Conservation (phyloP, 176 grass and related monocot species). For the Miscanthus lutarioriparius region DNA sequence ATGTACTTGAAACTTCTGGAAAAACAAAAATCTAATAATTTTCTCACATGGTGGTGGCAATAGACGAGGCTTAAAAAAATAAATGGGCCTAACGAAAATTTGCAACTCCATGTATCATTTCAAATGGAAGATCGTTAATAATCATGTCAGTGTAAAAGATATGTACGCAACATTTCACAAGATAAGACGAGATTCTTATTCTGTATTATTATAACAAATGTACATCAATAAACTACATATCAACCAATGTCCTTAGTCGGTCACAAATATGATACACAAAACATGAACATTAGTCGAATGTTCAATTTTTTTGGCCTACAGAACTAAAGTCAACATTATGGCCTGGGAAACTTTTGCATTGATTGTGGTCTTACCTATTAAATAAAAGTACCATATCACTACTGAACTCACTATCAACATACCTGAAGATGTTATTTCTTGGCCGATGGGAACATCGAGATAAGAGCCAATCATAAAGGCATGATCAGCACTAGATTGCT, state of each 20-base stretch:
- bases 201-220: neutral
- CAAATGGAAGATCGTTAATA: neutral
- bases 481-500: conserved; percentile 59
- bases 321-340: neutral
- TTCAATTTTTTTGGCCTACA: neutral
- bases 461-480: conserved; percentile 90
- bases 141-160: neutral
- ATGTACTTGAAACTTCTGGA: neutral
- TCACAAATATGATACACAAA: neutral
- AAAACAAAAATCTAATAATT: neutral
- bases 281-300: neutral
- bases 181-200: neutral
- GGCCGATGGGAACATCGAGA: conserved; percentile 92
- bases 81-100: neutral
- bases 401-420: conserved; percentile 25
- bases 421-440: conserved; percentile 93
- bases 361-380: neutral
- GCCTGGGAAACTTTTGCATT: neutral
- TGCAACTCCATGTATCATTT: neutral
- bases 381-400: neutral
- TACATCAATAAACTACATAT: neutral
- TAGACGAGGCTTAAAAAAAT: neutral
- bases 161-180: neutral
- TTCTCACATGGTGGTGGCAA: neutral
- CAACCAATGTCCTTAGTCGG: neutral